phyloP scores from a whole-genome alignment of 257 asterid species.

The Solanum etuberosum region DNA sequence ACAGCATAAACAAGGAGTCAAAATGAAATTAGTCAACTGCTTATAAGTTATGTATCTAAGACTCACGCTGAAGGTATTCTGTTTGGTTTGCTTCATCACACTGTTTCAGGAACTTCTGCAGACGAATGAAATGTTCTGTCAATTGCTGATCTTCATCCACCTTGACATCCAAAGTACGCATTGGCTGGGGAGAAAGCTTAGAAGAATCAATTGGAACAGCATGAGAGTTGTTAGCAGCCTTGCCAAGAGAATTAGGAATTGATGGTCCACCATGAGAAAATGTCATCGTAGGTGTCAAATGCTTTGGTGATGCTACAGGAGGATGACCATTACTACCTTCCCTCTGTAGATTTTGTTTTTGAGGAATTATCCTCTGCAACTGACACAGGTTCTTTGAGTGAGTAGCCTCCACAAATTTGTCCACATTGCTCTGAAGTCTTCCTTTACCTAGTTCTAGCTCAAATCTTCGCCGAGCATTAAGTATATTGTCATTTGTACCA shows the following conservation, averaged over 20 bases:
- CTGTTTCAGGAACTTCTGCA: slow-evolving; percentile 69
- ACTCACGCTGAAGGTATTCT: slow-evolving; percentile 63
- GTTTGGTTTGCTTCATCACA: slow-evolving; percentile 50
- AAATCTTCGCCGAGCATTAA: slow-evolving; percentile 81
- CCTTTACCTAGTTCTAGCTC: slow-evolving; percentile 84
- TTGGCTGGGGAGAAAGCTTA: slow-evolving; percentile 35
- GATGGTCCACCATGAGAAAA: slow-evolving; percentile 37
- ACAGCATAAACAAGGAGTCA: background rate
- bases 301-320: slow-evolving; percentile 26
- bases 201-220: slow-evolving; percentile 20
- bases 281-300: slow-evolving; percentile 20
- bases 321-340: slow-evolving; percentile 17
- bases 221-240: slow-evolving; percentile 27
- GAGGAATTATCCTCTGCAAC: slow-evolving; percentile 30
- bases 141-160: slow-evolving; percentile 46
- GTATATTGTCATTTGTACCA: slow-evolving; percentile 60
- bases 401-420: slow-evolving; percentile 29
- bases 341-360: slow-evolving; percentile 26
- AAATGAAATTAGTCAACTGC: background rate
- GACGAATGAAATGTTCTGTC: slow-evolving; percentile 48
- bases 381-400: slow-evolving; percentile 29
- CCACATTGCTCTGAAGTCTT: slow-evolving; percentile 43
- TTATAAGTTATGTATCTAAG: slow-evolving; percentile 1
- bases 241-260: slow-evolving; percentile 33
- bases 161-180: slow-evolving; percentile 26